phyloP scores from a whole-genome alignment of 345 rosid species.

The Eutrema japonicum region DNA sequence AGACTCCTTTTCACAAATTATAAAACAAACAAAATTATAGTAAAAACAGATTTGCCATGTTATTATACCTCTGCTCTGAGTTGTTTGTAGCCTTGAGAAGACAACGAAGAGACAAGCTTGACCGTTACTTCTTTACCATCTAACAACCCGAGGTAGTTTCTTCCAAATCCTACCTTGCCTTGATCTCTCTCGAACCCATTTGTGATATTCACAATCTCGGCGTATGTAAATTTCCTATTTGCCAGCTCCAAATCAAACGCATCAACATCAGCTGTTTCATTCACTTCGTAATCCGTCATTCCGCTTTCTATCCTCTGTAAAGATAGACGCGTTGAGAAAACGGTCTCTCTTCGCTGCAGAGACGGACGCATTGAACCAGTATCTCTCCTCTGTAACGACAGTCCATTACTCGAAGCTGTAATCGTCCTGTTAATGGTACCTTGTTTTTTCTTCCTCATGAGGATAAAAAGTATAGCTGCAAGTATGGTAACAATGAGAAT shows the following conservation, averaged over 20 bases:
- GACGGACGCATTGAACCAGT: constrained; percentile 34
- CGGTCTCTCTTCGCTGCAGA: constrained; percentile 39
- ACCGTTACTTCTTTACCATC: constrained; percentile 60
- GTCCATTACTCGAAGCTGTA: constrained; percentile 38
- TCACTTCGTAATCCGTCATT: constrained; percentile 29
- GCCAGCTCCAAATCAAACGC: constrained; percentile 37
- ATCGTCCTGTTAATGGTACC: constrained; percentile 10
- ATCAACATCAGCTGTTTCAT: constrained; percentile 33
- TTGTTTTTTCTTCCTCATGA: constrained; percentile 32
- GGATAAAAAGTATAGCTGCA: constrained; percentile 23
- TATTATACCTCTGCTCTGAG: constrained; percentile 53
- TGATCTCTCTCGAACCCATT: constrained; percentile 47
- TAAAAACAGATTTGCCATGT: not conserved
- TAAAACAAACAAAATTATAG: not conserved
- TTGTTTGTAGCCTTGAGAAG: constrained; percentile 55
- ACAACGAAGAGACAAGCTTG: constrained; percentile 53
- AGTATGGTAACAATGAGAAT: constrained; percentile 30
- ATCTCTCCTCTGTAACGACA: constrained; percentile 39
- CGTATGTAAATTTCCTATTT: constrained; percentile 44
- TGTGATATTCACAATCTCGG: constrained; percentile 49
- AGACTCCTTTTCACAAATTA: not conserved
- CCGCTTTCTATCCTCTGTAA: constrained; percentile 42
- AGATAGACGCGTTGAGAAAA: constrained; percentile 22
- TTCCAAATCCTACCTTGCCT: constrained; percentile 64
- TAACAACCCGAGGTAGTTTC: constrained; percentile 52